Conservation (phyloP, 352 stramenopile genomes). For the Phytophthora kernoviae region DNA sequence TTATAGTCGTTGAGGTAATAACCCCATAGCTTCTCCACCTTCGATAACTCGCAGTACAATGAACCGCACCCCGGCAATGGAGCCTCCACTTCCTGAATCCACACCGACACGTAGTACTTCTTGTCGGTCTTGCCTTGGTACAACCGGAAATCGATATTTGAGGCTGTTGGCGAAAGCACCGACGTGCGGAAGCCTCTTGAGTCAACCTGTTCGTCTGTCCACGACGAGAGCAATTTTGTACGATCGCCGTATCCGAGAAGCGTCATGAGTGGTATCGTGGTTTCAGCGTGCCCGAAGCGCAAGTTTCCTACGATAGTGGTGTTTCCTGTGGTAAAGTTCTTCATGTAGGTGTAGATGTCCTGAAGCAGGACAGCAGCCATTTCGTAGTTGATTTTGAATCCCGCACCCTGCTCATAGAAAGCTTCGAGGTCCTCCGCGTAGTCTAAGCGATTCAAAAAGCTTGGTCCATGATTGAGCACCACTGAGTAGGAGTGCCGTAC, state of each 20-base stretch:
- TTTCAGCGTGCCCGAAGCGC: slow-evolving; percentile 79
- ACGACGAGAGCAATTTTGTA: slow-evolving; percentile 38
- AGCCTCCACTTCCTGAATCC: slow-evolving; percentile 50
- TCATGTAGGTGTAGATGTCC: slow-evolving; percentile 58
- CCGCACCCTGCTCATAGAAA: slow-evolving; percentile 67
- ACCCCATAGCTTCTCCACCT: slow-evolving; percentile 52
- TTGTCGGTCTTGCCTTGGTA: slow-evolving; percentile 44
- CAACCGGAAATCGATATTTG: slow-evolving; percentile 78
- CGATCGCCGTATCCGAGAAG: slow-evolving; percentile 60
- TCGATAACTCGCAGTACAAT: slow-evolving; percentile 50
- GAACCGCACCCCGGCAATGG: slow-evolving; percentile 52
- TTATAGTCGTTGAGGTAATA: slow-evolving; percentile 57
- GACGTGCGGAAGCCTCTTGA: slow-evolving; percentile 62
- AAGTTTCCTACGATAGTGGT: slow-evolving; percentile 50
- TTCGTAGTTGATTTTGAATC: slow-evolving; percentile 76
- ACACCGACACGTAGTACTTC: slow-evolving; percentile 55
- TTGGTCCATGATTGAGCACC: slow-evolving; percentile 62
- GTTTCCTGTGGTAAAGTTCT: slow-evolving; percentile 39
- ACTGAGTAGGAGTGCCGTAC: slow-evolving; percentile 52
- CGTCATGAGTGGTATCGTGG: slow-evolving; percentile 68
- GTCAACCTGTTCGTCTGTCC: slow-evolving; percentile 42
- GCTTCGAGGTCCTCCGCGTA: slow-evolving; percentile 70
- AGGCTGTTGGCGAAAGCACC: slow-evolving; percentile 60
- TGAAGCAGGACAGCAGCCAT: slow-evolving; percentile 70
- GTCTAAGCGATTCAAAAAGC: slow-evolving; percentile 54